Evolutionary conservation across 768 basidiomycete species (phyloP), one percentile per base, ranked within the genome.

Genomic region (Fomitopsis serialis): DNA sequence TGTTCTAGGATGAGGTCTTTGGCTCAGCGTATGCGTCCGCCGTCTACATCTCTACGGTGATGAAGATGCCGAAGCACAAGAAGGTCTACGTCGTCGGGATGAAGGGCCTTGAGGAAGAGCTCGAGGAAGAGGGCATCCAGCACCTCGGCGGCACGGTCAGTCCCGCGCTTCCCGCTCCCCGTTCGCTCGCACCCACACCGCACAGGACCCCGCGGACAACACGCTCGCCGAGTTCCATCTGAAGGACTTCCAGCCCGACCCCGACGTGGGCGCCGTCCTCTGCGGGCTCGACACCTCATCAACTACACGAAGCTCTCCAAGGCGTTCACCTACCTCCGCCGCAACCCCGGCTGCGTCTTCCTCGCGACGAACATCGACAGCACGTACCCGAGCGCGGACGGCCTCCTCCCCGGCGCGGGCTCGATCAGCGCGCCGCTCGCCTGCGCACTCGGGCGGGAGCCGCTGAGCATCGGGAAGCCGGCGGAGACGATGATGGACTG

Each of bases 11-110:
- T 55, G 97, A 98, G 67, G 92, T 98, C 50, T 98, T 92, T 61
- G 92, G 95, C 48, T 98, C 96, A 6, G 96, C 94, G 2, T 98
- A 89, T 58, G 87, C 87, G 1, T 74, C 89, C 12, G 88, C 87
- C 0, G 83, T 87, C 34, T 90, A 98, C 70, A 72, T 98, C 23
- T 95, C 94, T 0, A 83, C 90, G 37, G 88, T 98, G 12, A 76
- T 95, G 61, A 87, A 92, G 53, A 77, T 99, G 56, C 90, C 93
- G 10, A 90, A 87, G 64, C 79, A 88, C 66, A 92, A 98, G 74
- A 92, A 89, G 68, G 95, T 94, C 13, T 99, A 94, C 71, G 94
- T 98, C 15, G 88, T 99, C 56, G 96, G 96, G 11, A 88, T 90
- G 82, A 68, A 74, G 29, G 97, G 96, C 0, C 70, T 99, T 27